A percentile compares a stretch with the other conserved stretches of the same genome.
phyloP scores from a whole-genome alignment of 495 filamentous ascomycete genomes.

The Penicillium pancosmium region DNA sequence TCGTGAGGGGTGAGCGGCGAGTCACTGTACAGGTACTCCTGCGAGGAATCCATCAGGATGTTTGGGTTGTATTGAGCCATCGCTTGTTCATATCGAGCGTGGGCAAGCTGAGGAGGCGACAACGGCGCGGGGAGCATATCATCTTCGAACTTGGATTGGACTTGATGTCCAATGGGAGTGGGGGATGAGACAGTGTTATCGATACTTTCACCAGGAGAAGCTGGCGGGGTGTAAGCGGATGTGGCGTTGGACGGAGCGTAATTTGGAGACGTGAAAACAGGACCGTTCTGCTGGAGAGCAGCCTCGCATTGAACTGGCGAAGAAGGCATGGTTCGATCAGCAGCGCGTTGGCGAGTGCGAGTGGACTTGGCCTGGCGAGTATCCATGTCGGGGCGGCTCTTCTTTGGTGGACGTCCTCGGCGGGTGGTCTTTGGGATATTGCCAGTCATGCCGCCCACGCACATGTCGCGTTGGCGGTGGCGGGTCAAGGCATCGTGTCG shows the following conservation, averaged over 20 bases:
- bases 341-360: conserved; percentile 49
- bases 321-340: conserved; percentile 41
- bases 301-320: conserved; percentile 26
- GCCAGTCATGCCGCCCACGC: conserved; percentile 86
- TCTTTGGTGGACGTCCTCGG: conserved; percentile 65
- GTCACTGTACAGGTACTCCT: conserved; percentile 39
- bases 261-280: conserved; percentile 43
- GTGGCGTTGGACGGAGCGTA: conserved; percentile 44
- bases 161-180: conserved; percentile 46
- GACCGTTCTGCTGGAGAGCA: conserved; percentile 29
- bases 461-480: conserved; percentile 93
- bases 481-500: conserved; percentile 93
- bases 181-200: conserved; percentile 49
- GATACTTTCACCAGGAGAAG: conserved; percentile 44
- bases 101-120: conserved; percentile 33
- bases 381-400: conserved; percentile 64
- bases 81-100: conserved; percentile 28
- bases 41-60: conserved; percentile 30
- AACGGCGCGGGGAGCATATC: conserved; percentile 42
- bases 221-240: conserved; percentile 53
- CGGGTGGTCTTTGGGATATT: conserved; percentile 71
- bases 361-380: conserved; percentile 65
- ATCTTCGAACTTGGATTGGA: conserved; percentile 42
- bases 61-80: conserved; percentile 26
- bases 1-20: conserved; percentile 32